Conservation (phyloP, 1,139 yeast genomes). For the Scheffersomyces titani region DNA sequence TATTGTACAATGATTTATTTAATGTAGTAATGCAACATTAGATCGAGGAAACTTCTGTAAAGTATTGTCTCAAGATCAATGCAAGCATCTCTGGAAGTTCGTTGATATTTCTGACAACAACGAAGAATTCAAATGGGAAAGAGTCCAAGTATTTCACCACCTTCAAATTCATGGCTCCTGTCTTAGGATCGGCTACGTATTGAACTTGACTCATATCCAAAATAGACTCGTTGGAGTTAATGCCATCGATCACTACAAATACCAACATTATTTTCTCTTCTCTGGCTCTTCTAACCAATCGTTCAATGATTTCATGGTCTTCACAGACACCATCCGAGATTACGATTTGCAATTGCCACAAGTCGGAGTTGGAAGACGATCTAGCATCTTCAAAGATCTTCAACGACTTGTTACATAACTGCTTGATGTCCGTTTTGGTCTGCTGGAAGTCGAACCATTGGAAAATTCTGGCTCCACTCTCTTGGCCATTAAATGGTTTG, state of each 20-base stretch:
- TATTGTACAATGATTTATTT: slow-evolving; percentile 1
- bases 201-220: slow-evolving; percentile 93
- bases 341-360: slow-evolving; percentile 93
- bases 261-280: slow-evolving; percentile 94
- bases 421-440: slow-evolving; percentile 78
- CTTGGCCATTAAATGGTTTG: slow-evolving; percentile 72
- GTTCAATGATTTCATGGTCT: slow-evolving; percentile 79
- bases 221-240: slow-evolving; percentile 80
- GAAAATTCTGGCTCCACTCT: slow-evolving; percentile 81
- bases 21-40: slow-evolving; percentile 7
- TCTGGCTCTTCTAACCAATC: slow-evolving; percentile 87
- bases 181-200: slow-evolving; percentile 63
- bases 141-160: slow-evolving; percentile 86
- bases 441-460: slow-evolving; percentile 93
- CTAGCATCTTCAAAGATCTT: slow-evolving; percentile 74
- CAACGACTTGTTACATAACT: slow-evolving; percentile 71
- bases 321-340: slow-evolving; percentile 97
- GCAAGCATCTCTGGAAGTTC: slow-evolving; percentile 94
- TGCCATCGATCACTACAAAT: slow-evolving; percentile 90
- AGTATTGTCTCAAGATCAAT: slow-evolving; percentile 86
- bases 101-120: slow-evolving; percentile 83
- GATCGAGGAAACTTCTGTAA: slow-evolving; percentile 57
- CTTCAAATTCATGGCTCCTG: slow-evolving; percentile 71
- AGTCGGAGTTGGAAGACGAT: slow-evolving; percentile 55
- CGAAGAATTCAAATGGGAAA: slow-evolving; percentile 96